A percentile compares a stretch with the other conserved stretches of the same genome.
Conservation (phyloP, 495 filamentous ascomycete species). For the Penicillium pancosmium region DNA sequence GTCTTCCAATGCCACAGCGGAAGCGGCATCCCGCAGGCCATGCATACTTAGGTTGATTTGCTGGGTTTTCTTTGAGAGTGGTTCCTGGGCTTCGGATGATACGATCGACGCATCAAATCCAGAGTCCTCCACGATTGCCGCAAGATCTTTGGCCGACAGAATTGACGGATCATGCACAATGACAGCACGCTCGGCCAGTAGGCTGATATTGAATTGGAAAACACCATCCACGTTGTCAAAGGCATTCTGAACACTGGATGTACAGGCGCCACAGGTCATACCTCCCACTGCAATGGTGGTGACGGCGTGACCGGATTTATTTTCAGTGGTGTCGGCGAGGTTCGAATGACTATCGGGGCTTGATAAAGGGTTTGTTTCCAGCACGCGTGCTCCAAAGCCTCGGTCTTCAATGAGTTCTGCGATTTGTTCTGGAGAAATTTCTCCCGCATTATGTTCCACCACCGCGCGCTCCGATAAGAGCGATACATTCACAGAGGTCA, state of each 20-base stretch:
- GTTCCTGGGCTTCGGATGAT: constrained; percentile 42
- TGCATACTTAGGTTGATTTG: constrained; percentile 79
- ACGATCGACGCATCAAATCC: constrained; percentile 87
- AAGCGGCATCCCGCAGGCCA: constrained; percentile 69
- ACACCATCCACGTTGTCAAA: constrained; percentile 79
- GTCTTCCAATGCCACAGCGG: constrained; percentile 72
- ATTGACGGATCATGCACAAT: constrained; percentile 76
- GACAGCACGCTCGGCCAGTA: constrained; percentile 90
- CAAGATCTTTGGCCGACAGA: constrained; percentile 70
- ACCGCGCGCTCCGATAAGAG: constrained; percentile 69
- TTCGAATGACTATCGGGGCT: constrained; percentile 17
- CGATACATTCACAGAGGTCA: constrained; percentile 85
- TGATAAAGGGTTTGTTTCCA: constrained; percentile 49
- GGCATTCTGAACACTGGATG: constrained; percentile 82
- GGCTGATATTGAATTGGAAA: constrained; percentile 86
- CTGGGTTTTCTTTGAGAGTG: constrained; percentile 39
- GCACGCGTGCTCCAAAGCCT: constrained; percentile 85
- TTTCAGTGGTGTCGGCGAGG: constrained; percentile 35
- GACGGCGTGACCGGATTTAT: constrained; percentile 50
- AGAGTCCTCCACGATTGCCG: constrained; percentile 66
- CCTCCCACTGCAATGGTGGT: constrained; percentile 88
- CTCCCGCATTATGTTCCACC: constrained; percentile 74
- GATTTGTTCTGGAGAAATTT: constrained; percentile 68
- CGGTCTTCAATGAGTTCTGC: constrained; percentile 89
- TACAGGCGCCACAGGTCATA: constrained; percentile 98